These are phyloP conservation scores for Cenchrus americanus DNA, from an alignment of 176 grass and related monocot genomes.

Conservation along the genomic window DNA sequence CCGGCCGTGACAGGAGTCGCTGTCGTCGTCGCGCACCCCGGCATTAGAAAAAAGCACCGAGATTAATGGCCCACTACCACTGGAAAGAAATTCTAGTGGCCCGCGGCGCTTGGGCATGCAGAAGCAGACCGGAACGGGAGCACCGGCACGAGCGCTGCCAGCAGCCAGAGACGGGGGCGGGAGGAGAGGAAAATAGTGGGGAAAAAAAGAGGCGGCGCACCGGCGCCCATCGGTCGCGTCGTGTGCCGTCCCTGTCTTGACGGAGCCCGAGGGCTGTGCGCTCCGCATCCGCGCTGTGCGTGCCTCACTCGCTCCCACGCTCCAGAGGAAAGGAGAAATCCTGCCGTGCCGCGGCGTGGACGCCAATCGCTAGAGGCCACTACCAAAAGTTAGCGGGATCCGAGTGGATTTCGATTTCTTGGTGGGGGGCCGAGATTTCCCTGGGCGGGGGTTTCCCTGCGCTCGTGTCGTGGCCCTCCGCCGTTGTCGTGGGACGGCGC, in stretches of 20 bases:
- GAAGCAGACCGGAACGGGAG: neutral
- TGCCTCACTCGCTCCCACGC: too few species aligned
- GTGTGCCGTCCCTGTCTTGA: neutral
- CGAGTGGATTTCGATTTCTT: neutral
- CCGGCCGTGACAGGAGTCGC: neutral
- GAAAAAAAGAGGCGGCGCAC: neutral
- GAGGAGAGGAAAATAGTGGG: neutral
- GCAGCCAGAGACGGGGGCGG: neutral
- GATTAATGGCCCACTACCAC: neutral
- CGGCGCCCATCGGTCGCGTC: neutral
- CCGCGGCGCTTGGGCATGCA: constrained; percentile 3
- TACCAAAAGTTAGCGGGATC: neutral
- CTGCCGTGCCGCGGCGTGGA: neutral
- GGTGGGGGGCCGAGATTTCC: neutral
- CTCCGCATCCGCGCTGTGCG: too few species aligned
- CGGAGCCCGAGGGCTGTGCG: too few species aligned
- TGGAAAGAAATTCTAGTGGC: neutral
- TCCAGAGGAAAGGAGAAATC: too few species aligned
- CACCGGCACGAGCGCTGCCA: neutral
- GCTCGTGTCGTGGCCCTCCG: neutral
- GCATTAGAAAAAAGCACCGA: neutral
- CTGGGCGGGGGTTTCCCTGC: neutral
- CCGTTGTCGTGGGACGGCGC: neutral
- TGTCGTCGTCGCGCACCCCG: neutral
- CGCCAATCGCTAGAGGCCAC: constrained; percentile 1